phyloP scores from a whole-genome alignment of 441 rosid genomes.

The California macrophylla region DNA sequence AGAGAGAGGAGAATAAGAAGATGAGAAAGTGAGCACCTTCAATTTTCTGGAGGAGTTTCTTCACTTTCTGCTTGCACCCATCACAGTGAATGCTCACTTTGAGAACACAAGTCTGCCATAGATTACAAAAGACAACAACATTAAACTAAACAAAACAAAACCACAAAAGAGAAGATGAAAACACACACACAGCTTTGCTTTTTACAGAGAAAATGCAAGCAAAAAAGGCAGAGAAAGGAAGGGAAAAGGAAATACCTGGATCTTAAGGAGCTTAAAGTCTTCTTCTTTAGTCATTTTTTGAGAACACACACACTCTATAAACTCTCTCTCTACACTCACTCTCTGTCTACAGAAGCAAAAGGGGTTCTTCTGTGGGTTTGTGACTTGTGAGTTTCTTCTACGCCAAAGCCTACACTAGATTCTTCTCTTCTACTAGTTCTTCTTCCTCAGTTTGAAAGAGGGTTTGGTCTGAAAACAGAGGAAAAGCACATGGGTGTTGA shows the following conservation, averaged over 20 bases:
- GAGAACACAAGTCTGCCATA: constrained; percentile 51
- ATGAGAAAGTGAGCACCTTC: constrained; percentile 41
- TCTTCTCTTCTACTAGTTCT: constrained; percentile 20
- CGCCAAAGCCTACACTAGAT: constrained; percentile 6
- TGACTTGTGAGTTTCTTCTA: neutral
- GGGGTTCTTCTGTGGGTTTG: neutral
- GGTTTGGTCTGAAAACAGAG: neutral
- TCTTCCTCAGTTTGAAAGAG: constrained; percentile 10
- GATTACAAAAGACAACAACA: neutral
- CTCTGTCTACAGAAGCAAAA: neutral
- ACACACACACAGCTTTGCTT: constrained; percentile 12
- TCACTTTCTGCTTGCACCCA: constrained; percentile 81
- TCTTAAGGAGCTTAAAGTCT: constrained; percentile 77
- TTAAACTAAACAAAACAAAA: constrained; percentile 10
- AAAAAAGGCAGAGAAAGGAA: neutral
- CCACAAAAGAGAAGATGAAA: constrained; percentile 7
- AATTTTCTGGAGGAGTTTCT: constrained; percentile 71
- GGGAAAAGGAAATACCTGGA: constrained; percentile 42
- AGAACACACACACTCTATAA: constrained; percentile 3
- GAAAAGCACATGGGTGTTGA: constrained; percentile 25
- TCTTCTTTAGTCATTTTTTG: constrained; percentile 63
- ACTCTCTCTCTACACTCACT: neutral
- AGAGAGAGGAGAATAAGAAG: neutral
- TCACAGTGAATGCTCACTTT: constrained; percentile 78
- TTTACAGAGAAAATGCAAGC: neutral